Conservation (phyloP, 805 yeast genomes). For the Saturnispora besseyi region DNA sequence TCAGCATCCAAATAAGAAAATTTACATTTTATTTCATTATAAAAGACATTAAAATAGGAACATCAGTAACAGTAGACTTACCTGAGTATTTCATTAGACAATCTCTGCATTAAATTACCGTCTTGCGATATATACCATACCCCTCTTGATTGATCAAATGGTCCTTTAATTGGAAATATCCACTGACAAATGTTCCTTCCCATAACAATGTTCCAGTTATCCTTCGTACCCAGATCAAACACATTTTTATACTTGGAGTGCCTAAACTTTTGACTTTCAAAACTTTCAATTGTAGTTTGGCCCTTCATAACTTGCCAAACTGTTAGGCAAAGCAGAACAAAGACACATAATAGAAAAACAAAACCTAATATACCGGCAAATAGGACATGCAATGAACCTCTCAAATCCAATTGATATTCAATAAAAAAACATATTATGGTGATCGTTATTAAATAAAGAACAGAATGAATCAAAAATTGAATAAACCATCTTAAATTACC, state of each 20-base stretch:
- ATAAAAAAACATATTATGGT: constrained; percentile 41
- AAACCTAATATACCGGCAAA: constrained; percentile 47
- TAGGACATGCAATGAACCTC: constrained; percentile 50
- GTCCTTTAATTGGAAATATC: constrained; percentile 48
- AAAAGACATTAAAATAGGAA: no score
- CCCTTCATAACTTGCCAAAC: constrained; percentile 53
- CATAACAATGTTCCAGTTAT: constrained; percentile 67
- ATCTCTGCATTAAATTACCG: neutral
- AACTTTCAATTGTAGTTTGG: constrained; percentile 74
- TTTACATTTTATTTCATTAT: no score
- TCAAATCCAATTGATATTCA: constrained; percentile 13
- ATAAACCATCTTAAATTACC: constrained; percentile 71
- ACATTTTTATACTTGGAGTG: constrained; percentile 40
- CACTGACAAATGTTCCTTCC: constrained; percentile 60
- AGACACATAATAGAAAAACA: constrained; percentile 47
- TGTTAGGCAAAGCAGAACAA: constrained; percentile 48
- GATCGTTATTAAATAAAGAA: constrained; percentile 38
- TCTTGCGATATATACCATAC: constrained; percentile 41
- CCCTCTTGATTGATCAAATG: constrained; percentile 32
- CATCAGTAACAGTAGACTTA: no score
- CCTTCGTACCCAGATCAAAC: constrained; percentile 58
- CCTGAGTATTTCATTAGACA: constrained; percentile 4
- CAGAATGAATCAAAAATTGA: constrained; percentile 55
- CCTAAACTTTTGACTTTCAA: constrained; percentile 42
- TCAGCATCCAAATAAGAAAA: neutral